Percentiles rank a stretch among this genome's conserved stretches.
Evolutionary conservation across 2,329 filamentous ascomycete species (phyloP).

Genomic region (Neopestalotiopsis rosae): DNA sequence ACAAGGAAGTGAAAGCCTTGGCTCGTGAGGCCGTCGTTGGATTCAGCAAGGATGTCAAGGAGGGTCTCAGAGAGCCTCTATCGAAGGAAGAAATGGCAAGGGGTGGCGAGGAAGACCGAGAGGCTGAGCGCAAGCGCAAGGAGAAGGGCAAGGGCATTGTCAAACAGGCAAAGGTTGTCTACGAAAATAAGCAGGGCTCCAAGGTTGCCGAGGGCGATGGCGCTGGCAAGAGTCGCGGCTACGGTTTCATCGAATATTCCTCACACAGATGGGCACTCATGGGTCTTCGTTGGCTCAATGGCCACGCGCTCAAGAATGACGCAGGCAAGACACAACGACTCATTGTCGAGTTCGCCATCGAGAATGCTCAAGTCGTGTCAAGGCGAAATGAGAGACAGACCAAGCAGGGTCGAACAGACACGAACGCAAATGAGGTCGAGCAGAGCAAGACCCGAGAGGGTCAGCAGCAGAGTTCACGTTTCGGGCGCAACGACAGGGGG

Average conservation of each 20-base stretch:
- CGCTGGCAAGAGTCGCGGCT: constrained; percentile 85
- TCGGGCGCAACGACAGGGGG: constrained; percentile 17
- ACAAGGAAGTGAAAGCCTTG: constrained; percentile 89
- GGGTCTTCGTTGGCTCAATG: constrained; percentile 93
- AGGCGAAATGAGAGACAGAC: constrained; percentile 67
- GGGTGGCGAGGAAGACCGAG: constrained; percentile 79
- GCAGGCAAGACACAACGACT: constrained; percentile 84
- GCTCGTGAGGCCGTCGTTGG: constrained; percentile 92
- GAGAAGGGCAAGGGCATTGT: constrained; percentile 85
- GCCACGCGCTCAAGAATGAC: constrained; percentile 64
- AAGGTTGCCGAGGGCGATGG: constrained; percentile 81
- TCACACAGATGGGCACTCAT: constrained; percentile 94
- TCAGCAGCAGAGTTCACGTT: neutral
- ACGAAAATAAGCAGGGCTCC: constrained; percentile 83
- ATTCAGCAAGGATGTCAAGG: constrained; percentile 89
- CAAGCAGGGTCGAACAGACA: constrained; percentile 32
- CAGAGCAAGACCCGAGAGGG: constrained; percentile 23
- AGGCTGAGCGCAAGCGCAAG: constrained; percentile 81
- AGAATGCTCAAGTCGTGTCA: constrained; percentile 95
- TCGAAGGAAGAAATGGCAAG: constrained; percentile 89
- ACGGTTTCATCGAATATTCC: constrained; percentile 96
- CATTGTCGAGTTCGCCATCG: constrained; percentile 96
- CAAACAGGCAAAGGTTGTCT: constrained; percentile 92
- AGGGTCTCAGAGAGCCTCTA: constrained; percentile 74
- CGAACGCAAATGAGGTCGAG: neutral